phyloP scores from a whole-genome alignment of 345 rosid species.

The Ceriops tagal region DNA sequence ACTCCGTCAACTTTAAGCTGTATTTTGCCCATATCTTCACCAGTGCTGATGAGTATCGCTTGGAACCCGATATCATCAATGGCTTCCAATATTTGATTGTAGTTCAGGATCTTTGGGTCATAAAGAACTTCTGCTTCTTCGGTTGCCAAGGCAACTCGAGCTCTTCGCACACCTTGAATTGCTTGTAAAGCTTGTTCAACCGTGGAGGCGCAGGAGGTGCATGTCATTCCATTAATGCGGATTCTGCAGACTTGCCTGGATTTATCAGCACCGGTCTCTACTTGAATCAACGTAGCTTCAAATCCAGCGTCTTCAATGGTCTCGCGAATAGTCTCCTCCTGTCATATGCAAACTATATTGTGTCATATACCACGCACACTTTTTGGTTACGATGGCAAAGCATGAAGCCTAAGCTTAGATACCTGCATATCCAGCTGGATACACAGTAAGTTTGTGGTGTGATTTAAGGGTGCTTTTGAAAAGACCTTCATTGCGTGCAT shows the following conservation, averaged over 20 bases:
- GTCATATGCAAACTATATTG: background rate
- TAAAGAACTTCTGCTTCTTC: constrained; percentile 81
- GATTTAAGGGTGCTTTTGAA: too few species aligned
- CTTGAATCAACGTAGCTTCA: constrained; percentile 53
- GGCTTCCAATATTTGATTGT: constrained; percentile 40
- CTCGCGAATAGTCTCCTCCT: constrained; percentile 86
- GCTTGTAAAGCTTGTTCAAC: constrained; percentile 63
- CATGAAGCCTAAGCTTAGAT: too few species aligned
- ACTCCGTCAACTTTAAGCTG: constrained; percentile 71
- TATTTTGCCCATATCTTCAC: constrained; percentile 65
- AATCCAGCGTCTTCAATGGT: constrained; percentile 86
- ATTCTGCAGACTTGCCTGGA: constrained; percentile 64
- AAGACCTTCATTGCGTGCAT: too few species aligned
- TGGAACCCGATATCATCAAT: constrained; percentile 67
- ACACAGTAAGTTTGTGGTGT: too few species aligned
- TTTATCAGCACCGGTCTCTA: constrained; percentile 41
- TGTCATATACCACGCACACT: background rate
- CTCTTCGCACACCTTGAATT: constrained; percentile 59
- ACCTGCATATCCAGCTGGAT: too few species aligned
- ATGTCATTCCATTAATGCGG: constrained; percentile 82
- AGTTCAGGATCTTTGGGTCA: constrained; percentile 48
- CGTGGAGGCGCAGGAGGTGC: constrained; percentile 76
- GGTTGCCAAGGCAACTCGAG: constrained; percentile 78
- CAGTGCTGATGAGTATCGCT: constrained; percentile 64
- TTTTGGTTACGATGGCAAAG: background rate